These are phyloP conservation scores for Mycena floridula DNA, from an alignment of 768 basidiomycete genomes.

Conservation along the genomic window DNA sequence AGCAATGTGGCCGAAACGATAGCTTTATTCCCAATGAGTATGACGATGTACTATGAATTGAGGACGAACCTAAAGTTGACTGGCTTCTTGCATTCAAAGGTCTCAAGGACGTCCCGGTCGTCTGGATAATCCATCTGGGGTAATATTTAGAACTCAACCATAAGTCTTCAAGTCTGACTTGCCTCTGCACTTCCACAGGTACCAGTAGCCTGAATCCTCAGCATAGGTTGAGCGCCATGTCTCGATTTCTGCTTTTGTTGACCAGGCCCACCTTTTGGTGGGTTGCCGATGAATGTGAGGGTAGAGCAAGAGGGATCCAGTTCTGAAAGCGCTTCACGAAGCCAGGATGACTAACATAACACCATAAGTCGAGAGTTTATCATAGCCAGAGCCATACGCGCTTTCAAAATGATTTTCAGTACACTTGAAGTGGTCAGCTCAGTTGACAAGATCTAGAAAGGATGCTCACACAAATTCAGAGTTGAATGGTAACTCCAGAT, in stretches of 20 bases:
- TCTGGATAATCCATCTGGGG: conserved; percentile 92
- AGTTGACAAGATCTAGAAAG: background rate
- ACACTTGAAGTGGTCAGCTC: conserved; percentile 33
- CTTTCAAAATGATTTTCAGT: conserved; percentile 83
- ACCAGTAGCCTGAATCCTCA: conserved; percentile 77
- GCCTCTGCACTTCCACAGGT: conserved; percentile 86
- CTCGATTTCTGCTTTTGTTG: conserved; percentile 20
- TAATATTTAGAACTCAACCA: background rate
- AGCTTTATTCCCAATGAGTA: conserved; percentile 46
- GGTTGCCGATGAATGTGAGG: conserved; percentile 77
- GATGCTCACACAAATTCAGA: conserved; percentile 52
- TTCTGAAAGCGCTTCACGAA: conserved; percentile 87
- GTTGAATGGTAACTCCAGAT: conserved; percentile 76
- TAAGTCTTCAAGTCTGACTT: conserved; percentile 6
- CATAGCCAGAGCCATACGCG: conserved; percentile 17
- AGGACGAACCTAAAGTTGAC: conserved; percentile 62
- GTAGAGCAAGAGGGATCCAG: conserved; percentile 85
- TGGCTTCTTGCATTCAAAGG: conserved; percentile 69
- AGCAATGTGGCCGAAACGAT: conserved; percentile 74
- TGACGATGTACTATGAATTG: background rate
- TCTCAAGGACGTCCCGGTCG: conserved; percentile 85
- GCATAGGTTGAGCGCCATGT: conserved; percentile 45
- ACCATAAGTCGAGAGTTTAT: background rate
- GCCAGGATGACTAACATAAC: conserved; percentile 74
- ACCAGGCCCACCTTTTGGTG: conserved; percentile 29